Evolutionary conservation across 768 basidiomycete species (phyloP).

Genomic region (Russula ochroleuca): DNA sequence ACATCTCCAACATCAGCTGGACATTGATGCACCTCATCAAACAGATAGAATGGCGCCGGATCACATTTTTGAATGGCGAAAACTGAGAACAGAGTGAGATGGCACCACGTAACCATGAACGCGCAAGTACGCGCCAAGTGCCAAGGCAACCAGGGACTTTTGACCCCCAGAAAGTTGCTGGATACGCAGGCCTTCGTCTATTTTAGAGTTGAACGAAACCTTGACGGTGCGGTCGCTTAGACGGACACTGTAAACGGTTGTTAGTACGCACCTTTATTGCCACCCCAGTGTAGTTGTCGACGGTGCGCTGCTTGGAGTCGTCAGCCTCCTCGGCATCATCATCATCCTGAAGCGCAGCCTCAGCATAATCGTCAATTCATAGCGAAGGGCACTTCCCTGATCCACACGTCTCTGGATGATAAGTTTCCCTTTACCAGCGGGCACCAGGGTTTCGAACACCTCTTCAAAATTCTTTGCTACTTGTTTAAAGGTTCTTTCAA

Average conservation of each 20-base stretch:
- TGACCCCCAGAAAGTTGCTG: slow-evolving; percentile 97
- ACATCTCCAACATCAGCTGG: neutral
- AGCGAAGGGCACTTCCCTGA: slow-evolving; percentile 46
- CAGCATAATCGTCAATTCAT: neutral
- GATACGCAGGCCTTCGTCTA: slow-evolving; percentile 92
- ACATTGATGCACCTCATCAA: slow-evolving; percentile 70
- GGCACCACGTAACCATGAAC: neutral
- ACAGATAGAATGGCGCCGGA: slow-evolving; percentile 98
- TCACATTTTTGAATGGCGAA: slow-evolving; percentile 99
- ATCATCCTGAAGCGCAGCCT: slow-evolving; percentile 49
- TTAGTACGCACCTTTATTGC: slow-evolving; percentile 73
- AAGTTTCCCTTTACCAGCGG: slow-evolving; percentile 83
- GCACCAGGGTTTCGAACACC: slow-evolving; percentile 94
- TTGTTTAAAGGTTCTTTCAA: slow-evolving; percentile 97
- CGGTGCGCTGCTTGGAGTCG: slow-evolving; percentile 64
- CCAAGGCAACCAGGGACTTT: slow-evolving; percentile 93
- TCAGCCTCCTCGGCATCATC: slow-evolving; percentile 69
- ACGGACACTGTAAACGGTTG: neutral
- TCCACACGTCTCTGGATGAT: slow-evolving; percentile 92
- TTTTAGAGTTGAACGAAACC: slow-evolving; percentile 99
- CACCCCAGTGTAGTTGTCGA: slow-evolving; percentile 96
- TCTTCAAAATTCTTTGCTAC: slow-evolving; percentile 96
- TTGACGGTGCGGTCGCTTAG: slow-evolving; percentile 32
- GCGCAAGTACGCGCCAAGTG: slow-evolving; percentile 56
- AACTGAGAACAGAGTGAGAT: slow-evolving; percentile 45